Evolutionary conservation across 2,329 filamentous ascomycete genomes (phyloP), one percentile per base, ranked within the genome.

Genomic region (Pseudogymnoascus sp.): DNA sequence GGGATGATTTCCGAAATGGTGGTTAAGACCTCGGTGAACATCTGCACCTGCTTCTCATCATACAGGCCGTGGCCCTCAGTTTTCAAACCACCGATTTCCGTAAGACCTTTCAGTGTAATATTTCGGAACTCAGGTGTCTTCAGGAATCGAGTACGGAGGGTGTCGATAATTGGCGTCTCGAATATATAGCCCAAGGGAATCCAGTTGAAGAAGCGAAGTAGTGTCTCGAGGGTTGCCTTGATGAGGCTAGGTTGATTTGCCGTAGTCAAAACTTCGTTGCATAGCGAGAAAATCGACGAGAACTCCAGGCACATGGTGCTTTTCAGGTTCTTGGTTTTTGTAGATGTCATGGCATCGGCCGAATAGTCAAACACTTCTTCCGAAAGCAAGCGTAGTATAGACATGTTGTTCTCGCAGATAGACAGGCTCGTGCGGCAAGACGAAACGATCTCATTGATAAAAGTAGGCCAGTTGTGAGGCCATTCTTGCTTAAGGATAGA

Each of bases 321-420:
- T 81, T 99, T 99, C 66, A 99, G 82, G 75, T 95, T 96, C 71
- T 92, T 87, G 41, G 92, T 96, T 81, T 99, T 99, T 64, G 89
- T 85, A 38, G 93, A 97, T n/a, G 94, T 99, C 93, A 99, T 97
- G 75, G 97, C 91, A 73, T 99, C 94, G 67, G 93, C 91, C 1
- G 94, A 99, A 77, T 95, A 99, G 79, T 99, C 94, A 73, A 99
- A 99, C 38, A 99, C 93, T 76, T 99, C 94, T 76, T 99, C 94
- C 6, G 94, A 99, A 52, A 99, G 83, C 70, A 99, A 80, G 64
- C 94, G 88, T 69, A 99, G 84, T 70, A 99, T 97, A 67, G 91
- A 92, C 94, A 99, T 99, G 81, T 99, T 99, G 81, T 99, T 99
- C 79, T 99, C 94, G 83, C 95, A 99, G 70, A 99, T 95, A 38